Evolutionary conservation across 495 filamentous ascomycete genomes (phyloP), one percentile per base, ranked within the genome.

Genomic region (Clohesyomyces aquaticus): DNA sequence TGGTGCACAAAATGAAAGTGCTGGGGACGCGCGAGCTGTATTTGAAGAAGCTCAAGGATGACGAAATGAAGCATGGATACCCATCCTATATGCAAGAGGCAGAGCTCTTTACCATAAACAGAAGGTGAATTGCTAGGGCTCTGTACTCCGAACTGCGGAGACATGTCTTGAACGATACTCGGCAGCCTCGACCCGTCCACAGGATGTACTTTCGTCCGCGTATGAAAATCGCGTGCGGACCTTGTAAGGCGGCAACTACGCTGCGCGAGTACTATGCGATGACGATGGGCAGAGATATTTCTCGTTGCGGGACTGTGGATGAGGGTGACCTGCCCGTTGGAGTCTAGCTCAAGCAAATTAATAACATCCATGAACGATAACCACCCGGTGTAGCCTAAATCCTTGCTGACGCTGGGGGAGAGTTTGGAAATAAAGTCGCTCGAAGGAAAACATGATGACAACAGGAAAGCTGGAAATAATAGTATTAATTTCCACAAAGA

Each of bases 51-150:
- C 29, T 56, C 28, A 16, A 41, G 23, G 6, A 63, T 68, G 60
- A 60, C 66, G 60, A 49, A 43, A 63, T 57, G 18, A 29, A 57
- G 27, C 57, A 52, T 38, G 32, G 18, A 51, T 19, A 43, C 2
- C 21, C 19, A 9, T 4, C 23, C 45, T 25, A 18, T n/a, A 6
- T 23, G 38, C 16, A 50, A 16, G n/a, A 51, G 10, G 49, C 26
- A 6, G 21, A 66, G 63, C 58, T 66, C 50, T 55, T 66, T 66
- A 50, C 63, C 45, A 46, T 43, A 28, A 61, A 61, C 50, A 51
- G 63, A 45, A 66, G 63, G 63, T 47, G 49, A 51, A 43, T 48
- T 27, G 49, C 41, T 23, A 42, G 38, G 54, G 45, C 10, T 9
- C 29, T 4, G 41, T 47, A 11, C 35, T 35, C 22, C 28, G 32